phyloP scores from a whole-genome alignment of 805 yeast species.

The Pichia cabralensis region DNA sequence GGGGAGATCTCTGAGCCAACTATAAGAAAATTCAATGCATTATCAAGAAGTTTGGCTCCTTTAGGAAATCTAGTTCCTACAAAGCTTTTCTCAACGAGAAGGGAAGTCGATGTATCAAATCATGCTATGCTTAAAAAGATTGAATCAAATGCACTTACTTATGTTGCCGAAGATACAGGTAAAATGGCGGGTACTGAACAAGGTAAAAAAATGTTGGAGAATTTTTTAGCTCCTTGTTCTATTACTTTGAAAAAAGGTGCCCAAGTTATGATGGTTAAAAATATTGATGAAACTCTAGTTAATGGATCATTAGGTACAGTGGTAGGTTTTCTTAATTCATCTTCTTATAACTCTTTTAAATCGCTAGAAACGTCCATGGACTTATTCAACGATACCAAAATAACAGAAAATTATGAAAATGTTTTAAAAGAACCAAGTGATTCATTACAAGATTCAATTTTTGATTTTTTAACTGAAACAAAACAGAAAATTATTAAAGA shows the following conservation, averaged over 20 bases:
- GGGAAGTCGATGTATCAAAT: slow-evolving; percentile 64
- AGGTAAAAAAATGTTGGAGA: slow-evolving; percentile 36
- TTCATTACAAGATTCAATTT: slow-evolving; percentile 2
- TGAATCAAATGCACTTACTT: slow-evolving; percentile 34
- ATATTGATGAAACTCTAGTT: slow-evolving; percentile 60
- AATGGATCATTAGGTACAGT: slow-evolving; percentile 74
- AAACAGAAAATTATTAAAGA: not conserved
- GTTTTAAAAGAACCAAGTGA: not conserved
- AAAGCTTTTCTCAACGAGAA: slow-evolving; percentile 61
- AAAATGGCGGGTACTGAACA: slow-evolving; percentile 28
- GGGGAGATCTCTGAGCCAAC: slow-evolving; percentile 47
- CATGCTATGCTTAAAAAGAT: slow-evolving; percentile 35
- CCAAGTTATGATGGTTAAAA: slow-evolving; percentile 77
- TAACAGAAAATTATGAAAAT: too few relatives aligned
- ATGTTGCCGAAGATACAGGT: slow-evolving; percentile 49
- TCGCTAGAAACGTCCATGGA: slow-evolving; percentile 15
- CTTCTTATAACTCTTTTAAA: slow-evolving; percentile 27
- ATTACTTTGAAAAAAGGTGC: slow-evolving; percentile 58
- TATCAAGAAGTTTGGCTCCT: slow-evolving; percentile 41
- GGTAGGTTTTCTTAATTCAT: slow-evolving; percentile 34
- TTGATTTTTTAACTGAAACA: slow-evolving; percentile 5
- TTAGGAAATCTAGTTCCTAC: slow-evolving; percentile 62
- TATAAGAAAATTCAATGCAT: slow-evolving; percentile 36
- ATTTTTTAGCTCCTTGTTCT: slow-evolving; percentile 52
- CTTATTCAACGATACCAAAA: too few relatives aligned